Percentiles rank a stretch among this genome's conserved stretches.
Conservation (phyloP, 1,284 basidiomycete species). For the Irpex sp. region DNA sequence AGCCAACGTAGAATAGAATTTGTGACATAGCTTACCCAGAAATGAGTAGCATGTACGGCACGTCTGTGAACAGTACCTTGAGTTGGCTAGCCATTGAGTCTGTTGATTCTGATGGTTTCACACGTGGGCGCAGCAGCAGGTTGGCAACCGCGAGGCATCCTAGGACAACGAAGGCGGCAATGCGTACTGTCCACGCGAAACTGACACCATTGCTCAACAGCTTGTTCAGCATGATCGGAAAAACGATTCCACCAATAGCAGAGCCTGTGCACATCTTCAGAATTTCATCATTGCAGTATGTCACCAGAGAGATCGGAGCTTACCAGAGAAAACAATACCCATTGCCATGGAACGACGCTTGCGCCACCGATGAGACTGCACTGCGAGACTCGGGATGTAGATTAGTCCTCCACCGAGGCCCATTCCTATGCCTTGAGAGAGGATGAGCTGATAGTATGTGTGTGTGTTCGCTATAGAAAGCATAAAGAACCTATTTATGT, state of each 20-base stretch:
- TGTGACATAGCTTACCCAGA: not conserved
- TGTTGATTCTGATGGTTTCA: not conserved
- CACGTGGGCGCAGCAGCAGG: not conserved
- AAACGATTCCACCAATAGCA: conserved; percentile 20
- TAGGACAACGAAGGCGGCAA: conserved; percentile 4
- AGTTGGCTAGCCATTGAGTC: not conserved
- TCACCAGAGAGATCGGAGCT: not conserved
- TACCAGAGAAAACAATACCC: conserved; percentile 6
- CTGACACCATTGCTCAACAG: conserved; percentile 17
- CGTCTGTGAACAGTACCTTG: not conserved
- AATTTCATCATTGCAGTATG: not conserved
- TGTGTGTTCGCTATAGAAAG: conserved; percentile 16
- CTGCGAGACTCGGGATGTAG: conserved; percentile 10
- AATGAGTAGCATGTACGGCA: conserved; percentile 1
- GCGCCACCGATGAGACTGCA: conserved; percentile 10
- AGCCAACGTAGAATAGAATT: not conserved
- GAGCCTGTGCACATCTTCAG: conserved; percentile 11
- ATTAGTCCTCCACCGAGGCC: conserved; percentile 39
- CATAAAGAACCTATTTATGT: conserved; percentile 20
- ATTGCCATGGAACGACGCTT: conserved; percentile 10
- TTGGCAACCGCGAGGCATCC: conserved; percentile 5
- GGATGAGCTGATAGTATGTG: conserved; percentile 21
- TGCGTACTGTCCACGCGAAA: conserved; percentile 9
- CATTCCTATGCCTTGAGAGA: conserved; percentile 34
- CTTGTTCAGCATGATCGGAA: conserved; percentile 24